phyloP scores from a whole-genome alignment of 192 early-diverging fungal genomes.

The Coemansia sp. region DNA sequence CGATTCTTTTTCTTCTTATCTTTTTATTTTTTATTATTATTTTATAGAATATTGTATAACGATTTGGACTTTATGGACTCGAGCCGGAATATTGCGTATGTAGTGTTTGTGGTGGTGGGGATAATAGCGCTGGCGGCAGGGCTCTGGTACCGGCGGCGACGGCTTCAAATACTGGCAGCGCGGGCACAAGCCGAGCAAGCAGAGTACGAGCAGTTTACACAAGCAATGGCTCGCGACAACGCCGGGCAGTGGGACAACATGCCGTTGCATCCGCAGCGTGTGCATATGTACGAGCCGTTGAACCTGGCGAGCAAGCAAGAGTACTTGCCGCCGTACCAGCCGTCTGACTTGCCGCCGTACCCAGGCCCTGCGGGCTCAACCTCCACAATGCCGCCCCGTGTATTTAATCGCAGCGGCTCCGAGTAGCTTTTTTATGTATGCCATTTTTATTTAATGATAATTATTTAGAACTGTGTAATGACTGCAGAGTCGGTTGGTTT shows the following conservation, averaged over 20 bases:
- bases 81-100: constrained; percentile 9
- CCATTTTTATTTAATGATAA: neutral
- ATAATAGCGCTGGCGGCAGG: constrained; percentile 5
- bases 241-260: neutral
- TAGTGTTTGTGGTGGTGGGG: constrained; percentile 8
- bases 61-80: neutral
- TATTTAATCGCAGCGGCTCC: neutral
- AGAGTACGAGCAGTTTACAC: constrained; percentile 1
- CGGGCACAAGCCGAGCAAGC: constrained; percentile 3
- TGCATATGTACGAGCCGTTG: constrained; percentile 2
- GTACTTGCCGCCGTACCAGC: constrained; percentile 30
- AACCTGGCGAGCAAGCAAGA: constrained; percentile 8
- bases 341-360: neutral
- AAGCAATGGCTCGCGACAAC: neutral
- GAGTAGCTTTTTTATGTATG: neutral
- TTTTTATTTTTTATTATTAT: constrained; percentile 5
- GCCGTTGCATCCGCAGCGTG: constrained; percentile 2
- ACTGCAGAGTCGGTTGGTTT: too few species aligned
- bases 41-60: neutral
- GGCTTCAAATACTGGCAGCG: neutral
- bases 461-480: too few species aligned
- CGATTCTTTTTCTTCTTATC: constrained; percentile 2
- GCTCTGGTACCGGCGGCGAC: constrained; percentile 12
- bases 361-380: neutral
- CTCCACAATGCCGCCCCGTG: neutral